phyloP scores from a whole-genome alignment of 108 stramenopile genomes.

The Poteriospumella lacustris region DNA sequence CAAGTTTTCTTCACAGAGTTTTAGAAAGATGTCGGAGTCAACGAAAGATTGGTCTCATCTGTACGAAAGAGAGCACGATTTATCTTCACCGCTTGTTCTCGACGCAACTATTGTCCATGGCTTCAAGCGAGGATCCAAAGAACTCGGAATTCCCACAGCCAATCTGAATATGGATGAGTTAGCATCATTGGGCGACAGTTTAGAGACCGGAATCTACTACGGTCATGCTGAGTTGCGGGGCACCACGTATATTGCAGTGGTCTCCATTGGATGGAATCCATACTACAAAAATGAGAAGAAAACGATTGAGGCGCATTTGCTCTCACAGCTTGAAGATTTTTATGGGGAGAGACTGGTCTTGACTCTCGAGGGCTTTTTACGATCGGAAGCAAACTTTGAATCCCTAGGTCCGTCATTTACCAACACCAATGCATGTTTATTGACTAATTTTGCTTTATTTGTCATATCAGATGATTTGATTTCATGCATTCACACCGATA shows the following conservation, averaged over 20 bases:
- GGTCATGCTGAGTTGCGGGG: slow-evolving; percentile 42
- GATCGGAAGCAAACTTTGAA: slow-evolving; percentile 53
- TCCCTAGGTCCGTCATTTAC: slow-evolving; percentile 31
- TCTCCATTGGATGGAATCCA: slow-evolving; percentile 59
- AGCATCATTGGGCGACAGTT: slow-evolving; percentile 39
- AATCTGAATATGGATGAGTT: slow-evolving; percentile 33
- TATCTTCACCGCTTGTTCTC: slow-evolving; percentile 23
- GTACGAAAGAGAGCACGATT: not conserved
- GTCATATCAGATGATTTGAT: slow-evolving; percentile 13
- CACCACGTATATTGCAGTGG: slow-evolving; percentile 46
- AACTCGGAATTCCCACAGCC: slow-evolving; percentile 58
- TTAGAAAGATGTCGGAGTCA: too few species aligned
- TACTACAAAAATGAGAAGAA: slow-evolving; percentile 42
- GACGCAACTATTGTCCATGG: slow-evolving; percentile 55
- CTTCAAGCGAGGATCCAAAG: slow-evolving; percentile 56
- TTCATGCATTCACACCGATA: slow-evolving; percentile 19
- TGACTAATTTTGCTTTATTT: not conserved
- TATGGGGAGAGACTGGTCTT: slow-evolving; percentile 48
- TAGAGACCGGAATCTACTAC: slow-evolving; percentile 52
- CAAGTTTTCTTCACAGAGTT: too few species aligned
- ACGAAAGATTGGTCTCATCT: slow-evolving; percentile 5
- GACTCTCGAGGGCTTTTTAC: slow-evolving; percentile 49
- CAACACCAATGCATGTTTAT: not conserved
- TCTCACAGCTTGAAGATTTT: slow-evolving; percentile 56
- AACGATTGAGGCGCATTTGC: slow-evolving; percentile 53